These are phyloP conservation scores for Phytopythium helicoides DNA, from an alignment of 352 stramenopile species.

Conservation along the genomic window DNA sequence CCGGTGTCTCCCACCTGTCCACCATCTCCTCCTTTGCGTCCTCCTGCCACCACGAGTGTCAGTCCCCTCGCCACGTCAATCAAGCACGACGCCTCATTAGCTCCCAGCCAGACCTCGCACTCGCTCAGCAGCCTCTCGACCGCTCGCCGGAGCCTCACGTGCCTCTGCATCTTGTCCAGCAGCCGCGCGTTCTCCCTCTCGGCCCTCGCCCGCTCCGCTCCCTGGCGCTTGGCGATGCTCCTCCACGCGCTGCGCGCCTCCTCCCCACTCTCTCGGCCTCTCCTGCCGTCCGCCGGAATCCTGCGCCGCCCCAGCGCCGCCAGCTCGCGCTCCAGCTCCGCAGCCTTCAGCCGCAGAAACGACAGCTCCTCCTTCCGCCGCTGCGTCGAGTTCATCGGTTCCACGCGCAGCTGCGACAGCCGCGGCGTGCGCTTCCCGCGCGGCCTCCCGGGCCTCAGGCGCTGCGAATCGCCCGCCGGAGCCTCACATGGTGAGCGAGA, in stretches of 20 bases:
- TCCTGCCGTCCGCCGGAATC: too few relatives aligned
- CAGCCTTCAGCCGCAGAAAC: not conserved
- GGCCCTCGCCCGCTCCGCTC: not conserved
- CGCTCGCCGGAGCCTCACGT: not conserved
- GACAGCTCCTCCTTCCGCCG: constrained; percentile 4
- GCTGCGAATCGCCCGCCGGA: too few relatives aligned
- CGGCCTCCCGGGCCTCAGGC: too few relatives aligned
- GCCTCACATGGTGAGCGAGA: too few relatives aligned
- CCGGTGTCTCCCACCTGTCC: too few relatives aligned
- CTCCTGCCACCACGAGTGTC: not conserved
- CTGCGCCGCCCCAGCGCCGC: not conserved
- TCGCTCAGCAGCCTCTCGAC: constrained; percentile 3
- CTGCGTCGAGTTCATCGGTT: constrained; percentile 4
- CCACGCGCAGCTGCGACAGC: not conserved
- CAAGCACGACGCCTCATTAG: too few relatives aligned
- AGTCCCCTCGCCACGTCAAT: too few relatives aligned
- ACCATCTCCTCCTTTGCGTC: too few relatives aligned
- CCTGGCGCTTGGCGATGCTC: not conserved
- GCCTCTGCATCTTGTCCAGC: not conserved
- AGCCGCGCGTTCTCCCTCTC: constrained; percentile 3
- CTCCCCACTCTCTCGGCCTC: too few relatives aligned
- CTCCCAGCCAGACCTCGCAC: too few relatives aligned
- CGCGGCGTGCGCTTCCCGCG: too few relatives aligned
- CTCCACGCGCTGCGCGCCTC: not conserved
- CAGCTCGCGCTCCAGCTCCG: not conserved